Evolutionary conservation across 2,329 filamentous ascomycete species (phyloP).

Genomic region (Periconia sp.): DNA sequence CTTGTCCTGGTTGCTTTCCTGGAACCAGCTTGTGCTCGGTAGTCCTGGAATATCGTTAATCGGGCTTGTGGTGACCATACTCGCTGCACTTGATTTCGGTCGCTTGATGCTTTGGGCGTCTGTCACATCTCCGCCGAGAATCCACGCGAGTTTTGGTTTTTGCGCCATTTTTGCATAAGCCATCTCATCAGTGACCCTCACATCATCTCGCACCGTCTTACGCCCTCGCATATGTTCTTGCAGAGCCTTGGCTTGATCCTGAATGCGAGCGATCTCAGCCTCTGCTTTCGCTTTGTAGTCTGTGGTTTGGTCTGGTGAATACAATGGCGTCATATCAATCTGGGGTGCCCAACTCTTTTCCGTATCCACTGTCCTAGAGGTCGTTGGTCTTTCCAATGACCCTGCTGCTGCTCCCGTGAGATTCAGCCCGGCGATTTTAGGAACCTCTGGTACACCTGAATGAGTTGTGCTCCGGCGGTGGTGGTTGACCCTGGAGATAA

Average conservation of each 20-base stretch:
- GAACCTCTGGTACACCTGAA: slow-evolving; percentile 5
- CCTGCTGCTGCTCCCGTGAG: neutral
- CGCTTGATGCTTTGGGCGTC: slow-evolving; percentile 13
- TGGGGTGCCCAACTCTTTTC: slow-evolving; percentile 20
- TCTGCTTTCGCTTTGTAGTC: slow-evolving; percentile 20
- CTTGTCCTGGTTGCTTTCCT: slow-evolving; percentile 1
- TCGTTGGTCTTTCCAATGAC: slow-evolving; percentile 18
- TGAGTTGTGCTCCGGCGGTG: slow-evolving; percentile 10
- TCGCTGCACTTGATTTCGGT: slow-evolving; percentile 16
- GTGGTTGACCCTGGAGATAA: slow-evolving; percentile 11
- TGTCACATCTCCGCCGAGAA: slow-evolving; percentile 16
- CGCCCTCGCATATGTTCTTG: slow-evolving; percentile 16
- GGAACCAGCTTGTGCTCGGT: slow-evolving; percentile 12
- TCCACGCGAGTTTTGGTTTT: slow-evolving; percentile 26
- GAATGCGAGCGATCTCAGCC: slow-evolving; percentile 19
- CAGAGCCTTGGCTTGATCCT: slow-evolving; percentile 18
- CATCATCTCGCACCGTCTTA: slow-evolving; percentile 9
- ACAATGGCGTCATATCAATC: slow-evolving; percentile 15
- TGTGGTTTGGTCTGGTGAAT: slow-evolving; percentile 9
- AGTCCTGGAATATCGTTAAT: slow-evolving; percentile 10
- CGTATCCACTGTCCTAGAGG: slow-evolving; percentile 16
- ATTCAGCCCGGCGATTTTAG: slow-evolving; percentile 1
- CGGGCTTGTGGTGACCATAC: slow-evolving; percentile 3
- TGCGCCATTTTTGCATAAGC: slow-evolving; percentile 23
- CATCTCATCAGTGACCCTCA: slow-evolving; percentile 20